Evolutionary conservation across 495 filamentous ascomycete genomes (phyloP).

Genomic region (Penicillium parvum): DNA sequence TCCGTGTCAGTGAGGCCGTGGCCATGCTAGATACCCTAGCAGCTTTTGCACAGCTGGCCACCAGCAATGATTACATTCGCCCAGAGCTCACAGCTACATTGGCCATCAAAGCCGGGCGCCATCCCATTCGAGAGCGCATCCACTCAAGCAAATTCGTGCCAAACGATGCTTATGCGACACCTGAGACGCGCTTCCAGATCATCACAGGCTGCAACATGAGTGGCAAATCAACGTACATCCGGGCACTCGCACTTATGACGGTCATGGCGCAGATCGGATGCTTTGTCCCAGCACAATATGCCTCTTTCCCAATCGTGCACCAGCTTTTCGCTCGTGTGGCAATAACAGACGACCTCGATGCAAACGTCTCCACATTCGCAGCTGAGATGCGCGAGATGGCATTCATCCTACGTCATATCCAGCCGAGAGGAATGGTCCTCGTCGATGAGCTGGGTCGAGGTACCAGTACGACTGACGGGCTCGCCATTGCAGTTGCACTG

Average conservation of each 20-base stretch:
- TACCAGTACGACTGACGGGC: conserved; percentile 82
- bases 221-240: conserved; percentile 95
- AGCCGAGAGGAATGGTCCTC: conserved; percentile 70
- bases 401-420: conserved; percentile 78
- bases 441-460: conserved; percentile 93
- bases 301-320: conserved; percentile 72
- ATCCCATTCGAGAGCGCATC: conserved; percentile 80
- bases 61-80: conserved; percentile 71
- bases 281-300: conserved; percentile 83
- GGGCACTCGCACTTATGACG: conserved; percentile 74
- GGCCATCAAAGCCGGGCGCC: conserved; percentile 74
- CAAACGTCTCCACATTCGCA: conserved; percentile 88
- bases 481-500: conserved; percentile 84
- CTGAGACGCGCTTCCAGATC: conserved; percentile 78
- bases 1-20: conserved; percentile 76
- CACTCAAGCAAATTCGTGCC: conserved; percentile 65
- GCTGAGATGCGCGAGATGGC: conserved; percentile 95
- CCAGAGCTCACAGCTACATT: conserved; percentile 72
- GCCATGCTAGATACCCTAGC: conserved; percentile 91
- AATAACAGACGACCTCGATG: conserved; percentile 82
- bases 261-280: conserved; percentile 93
- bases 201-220: conserved; percentile 99
- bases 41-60: conserved; percentile 75
- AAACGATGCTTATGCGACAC: conserved; percentile 82
- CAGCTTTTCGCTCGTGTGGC: conserved; percentile 85